Evolutionary conservation across 305 asterid species (phyloP).

Genomic region (Galium porrigens): DNA sequence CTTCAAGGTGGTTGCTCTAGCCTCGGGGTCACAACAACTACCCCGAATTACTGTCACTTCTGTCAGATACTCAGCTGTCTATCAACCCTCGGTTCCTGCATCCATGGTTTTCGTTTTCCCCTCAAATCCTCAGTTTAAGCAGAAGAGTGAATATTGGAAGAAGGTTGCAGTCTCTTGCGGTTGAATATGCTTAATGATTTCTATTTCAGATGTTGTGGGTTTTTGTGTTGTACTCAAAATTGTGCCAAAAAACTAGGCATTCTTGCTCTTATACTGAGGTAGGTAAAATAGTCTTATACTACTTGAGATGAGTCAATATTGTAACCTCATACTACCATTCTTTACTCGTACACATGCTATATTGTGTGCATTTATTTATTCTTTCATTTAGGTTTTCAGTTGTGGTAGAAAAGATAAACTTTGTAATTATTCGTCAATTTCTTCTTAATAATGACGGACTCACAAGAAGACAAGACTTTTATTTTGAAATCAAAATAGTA

Average conservation of each 20-base stretch:
- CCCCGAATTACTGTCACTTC: slow-evolving; percentile 64
- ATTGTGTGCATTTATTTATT: neutral
- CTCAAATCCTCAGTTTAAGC: slow-evolving; percentile 44
- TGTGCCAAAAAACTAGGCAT: neutral
- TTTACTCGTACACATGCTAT: neutral
- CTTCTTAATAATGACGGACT: no score
- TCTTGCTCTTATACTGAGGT: neutral
- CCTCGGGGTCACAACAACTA: slow-evolving; percentile 66
- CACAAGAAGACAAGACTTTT: no score
- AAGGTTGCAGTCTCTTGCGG: slow-evolving; percentile 20
- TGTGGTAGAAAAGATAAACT: no score
- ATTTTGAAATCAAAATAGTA: no score
- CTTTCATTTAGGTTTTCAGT: no score
- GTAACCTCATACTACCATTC: neutral
- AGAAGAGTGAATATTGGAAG: slow-evolving; percentile 16
- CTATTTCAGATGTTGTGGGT: neutral
- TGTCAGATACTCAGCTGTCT: slow-evolving; percentile 54
- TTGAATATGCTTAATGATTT: slow-evolving; percentile 11
- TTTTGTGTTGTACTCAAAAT: neutral
- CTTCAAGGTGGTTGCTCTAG: slow-evolving; percentile 70
- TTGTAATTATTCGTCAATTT: no score
- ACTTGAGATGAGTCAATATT: neutral
- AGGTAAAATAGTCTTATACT: no score
- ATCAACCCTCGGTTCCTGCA: slow-evolving; percentile 56
- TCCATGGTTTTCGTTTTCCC: slow-evolving; percentile 71